Evolutionary conservation across 176 grass and related monocot species (phyloP).

Genomic region (Thinopyrum elongatum): DNA sequence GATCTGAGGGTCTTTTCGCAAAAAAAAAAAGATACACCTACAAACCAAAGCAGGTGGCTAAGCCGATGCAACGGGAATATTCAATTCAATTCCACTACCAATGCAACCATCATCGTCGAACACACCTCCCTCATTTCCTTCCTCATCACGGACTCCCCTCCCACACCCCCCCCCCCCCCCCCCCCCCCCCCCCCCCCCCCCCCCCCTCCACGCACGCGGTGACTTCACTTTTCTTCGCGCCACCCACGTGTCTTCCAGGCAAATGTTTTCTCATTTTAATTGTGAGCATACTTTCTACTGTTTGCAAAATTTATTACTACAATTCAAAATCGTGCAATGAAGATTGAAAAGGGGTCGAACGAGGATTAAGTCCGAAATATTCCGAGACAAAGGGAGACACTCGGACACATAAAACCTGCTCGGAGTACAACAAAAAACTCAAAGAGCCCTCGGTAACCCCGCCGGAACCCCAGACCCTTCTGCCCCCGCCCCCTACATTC

Average conservation of each 20-base stretch:
- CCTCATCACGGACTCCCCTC: background rate
- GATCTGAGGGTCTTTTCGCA: too few relatives aligned
- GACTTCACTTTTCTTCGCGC: background rate
- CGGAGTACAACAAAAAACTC: background rate
- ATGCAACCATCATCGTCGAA: background rate
- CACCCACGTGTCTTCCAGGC: background rate
- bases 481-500: background rate
- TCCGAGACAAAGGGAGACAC: too few relatives aligned
- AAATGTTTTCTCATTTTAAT: background rate
- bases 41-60: background rate
- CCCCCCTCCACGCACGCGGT: background rate
- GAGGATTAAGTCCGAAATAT: too few relatives aligned
- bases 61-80: background rate
- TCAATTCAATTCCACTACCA: background rate
- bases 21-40: too few relatives aligned
- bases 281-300: too few relatives aligned
- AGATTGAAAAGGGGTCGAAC: background rate
- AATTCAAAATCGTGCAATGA: background rate
- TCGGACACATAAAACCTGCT: background rate
- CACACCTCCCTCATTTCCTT: background rate
- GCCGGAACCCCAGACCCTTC: constrained; percentile 6
- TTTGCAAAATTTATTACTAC: background rate
- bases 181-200: too few relatives aligned
- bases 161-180: too few relatives aligned
- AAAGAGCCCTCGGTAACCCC: background rate